Conservation (phyloP, 192 early-diverging fungal genomes). For the Chytriomyces sp. region DNA sequence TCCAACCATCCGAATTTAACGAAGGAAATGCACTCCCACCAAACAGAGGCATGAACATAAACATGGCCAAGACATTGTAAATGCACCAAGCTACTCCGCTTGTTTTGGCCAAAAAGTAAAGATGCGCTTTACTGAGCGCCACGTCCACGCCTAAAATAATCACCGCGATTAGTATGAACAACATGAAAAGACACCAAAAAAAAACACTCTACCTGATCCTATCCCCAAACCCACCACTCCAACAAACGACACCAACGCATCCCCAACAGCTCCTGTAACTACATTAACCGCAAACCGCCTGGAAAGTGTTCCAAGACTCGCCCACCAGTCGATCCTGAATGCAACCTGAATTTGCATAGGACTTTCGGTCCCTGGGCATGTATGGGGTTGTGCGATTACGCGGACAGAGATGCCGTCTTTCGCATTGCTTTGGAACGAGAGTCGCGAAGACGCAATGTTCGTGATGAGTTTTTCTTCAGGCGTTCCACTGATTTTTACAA, state of each 20-base stretch:
- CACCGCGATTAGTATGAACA: neutral
- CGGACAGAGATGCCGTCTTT: neutral
- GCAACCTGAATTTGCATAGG: neutral
- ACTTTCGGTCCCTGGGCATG: neutral
- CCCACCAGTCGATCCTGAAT: slow-evolving; percentile 2
- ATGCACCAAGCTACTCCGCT: neutral
- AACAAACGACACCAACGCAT: neutral
- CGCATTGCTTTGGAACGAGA: slow-evolving; percentile 2
- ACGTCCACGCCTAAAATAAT: neutral
- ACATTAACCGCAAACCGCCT: neutral
- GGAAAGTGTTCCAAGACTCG: slow-evolving; percentile 13
- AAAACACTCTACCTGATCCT: neutral
- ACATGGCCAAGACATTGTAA: neutral
- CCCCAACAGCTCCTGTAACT: neutral
- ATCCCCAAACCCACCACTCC: neutral
- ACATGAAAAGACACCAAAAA: neutral
- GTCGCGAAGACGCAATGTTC: neutral
- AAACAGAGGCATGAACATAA: too few relatives aligned
- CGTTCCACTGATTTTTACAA: neutral
- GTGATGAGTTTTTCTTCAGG: slow-evolving; percentile 5
- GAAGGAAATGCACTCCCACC: too few relatives aligned
- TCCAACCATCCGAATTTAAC: too few relatives aligned
- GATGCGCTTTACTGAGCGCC: neutral
- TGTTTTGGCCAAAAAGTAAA: neutral
- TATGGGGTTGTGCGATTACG: slow-evolving; percentile 1